phyloP scores from a whole-genome alignment of 352 stramenopile species.

The Phytophthora citrophthora region DNA sequence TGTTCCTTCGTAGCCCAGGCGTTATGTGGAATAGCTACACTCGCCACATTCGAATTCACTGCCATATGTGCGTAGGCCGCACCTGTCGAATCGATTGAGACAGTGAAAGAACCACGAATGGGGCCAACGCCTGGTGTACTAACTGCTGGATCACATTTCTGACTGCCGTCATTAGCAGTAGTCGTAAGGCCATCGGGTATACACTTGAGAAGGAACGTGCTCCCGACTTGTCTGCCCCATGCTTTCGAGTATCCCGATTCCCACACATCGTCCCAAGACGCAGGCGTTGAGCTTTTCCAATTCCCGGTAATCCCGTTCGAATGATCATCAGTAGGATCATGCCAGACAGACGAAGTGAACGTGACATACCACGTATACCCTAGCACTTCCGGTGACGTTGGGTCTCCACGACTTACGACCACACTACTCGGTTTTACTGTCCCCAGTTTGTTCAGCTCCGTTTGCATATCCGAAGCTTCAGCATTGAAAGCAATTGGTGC shows the following conservation, averaged over 20 bases:
- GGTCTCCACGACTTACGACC: slow-evolving; percentile 73
- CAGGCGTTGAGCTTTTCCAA: slow-evolving; percentile 83
- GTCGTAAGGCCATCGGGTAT: slow-evolving; percentile 72
- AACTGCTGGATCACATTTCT: slow-evolving; percentile 39
- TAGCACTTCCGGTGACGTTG: slow-evolving; percentile 69
- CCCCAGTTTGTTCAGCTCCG: slow-evolving; percentile 92
- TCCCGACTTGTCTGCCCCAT: slow-evolving; percentile 96
- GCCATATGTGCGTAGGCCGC: slow-evolving; percentile 67
- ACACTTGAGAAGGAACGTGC: slow-evolving; percentile 71
- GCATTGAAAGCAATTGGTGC: slow-evolving; percentile 90
- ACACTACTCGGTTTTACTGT: slow-evolving; percentile 94
- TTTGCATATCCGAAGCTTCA: slow-evolving; percentile 81
- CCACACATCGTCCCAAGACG: slow-evolving; percentile 92
- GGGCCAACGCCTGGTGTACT: slow-evolving; percentile 71
- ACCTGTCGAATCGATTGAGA: slow-evolving; percentile 86
- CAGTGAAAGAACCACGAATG: slow-evolving; percentile 91
- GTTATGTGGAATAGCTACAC: slow-evolving; percentile 92
- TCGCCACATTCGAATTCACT: slow-evolving; percentile 65
- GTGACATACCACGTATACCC: slow-evolving; percentile 94
- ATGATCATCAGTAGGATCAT: slow-evolving; percentile 91
- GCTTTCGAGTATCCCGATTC: slow-evolving; percentile 94
- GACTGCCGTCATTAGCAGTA: slow-evolving; percentile 59
- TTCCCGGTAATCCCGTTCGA: slow-evolving; percentile 88
- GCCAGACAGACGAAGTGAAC: slow-evolving; percentile 94
- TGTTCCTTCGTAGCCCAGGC: slow-evolving; percentile 88